phyloP scores from a whole-genome alignment of 768 basidiomycete species.

The Lactarius tabidus region DNA sequence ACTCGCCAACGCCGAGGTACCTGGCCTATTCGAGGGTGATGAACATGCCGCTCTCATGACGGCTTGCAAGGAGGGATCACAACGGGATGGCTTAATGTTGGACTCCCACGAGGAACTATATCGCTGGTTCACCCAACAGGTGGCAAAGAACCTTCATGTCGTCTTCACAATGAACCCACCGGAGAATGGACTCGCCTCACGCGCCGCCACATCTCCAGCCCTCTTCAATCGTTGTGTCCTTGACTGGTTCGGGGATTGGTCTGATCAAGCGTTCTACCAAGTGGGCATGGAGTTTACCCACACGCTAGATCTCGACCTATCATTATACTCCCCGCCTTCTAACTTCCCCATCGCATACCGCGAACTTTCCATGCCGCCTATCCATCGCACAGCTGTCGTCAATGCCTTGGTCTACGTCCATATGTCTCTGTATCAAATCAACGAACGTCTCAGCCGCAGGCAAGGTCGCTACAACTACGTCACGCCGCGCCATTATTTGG shows the following conservation, averaged over 20 bases:
- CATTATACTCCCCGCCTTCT: slow-evolving; percentile 71
- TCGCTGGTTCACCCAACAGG: slow-evolving; percentile 98
- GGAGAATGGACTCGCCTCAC: slow-evolving; percentile 89
- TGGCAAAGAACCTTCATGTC: slow-evolving; percentile 95
- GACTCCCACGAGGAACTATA: slow-evolving; percentile 98
- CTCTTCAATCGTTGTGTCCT: slow-evolving; percentile 98
- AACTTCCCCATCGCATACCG: slow-evolving; percentile 90
- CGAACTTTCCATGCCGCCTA: slow-evolving; percentile 76
- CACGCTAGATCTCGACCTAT: slow-evolving; percentile 85
- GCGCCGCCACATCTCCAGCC: slow-evolving; percentile 96
- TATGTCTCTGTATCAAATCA: slow-evolving; percentile 83
- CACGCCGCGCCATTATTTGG: slow-evolving; percentile 95
- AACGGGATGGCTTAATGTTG: slow-evolving; percentile 95
- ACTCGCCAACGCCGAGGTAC: slow-evolving; percentile 99
- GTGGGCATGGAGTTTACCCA: slow-evolving; percentile 97
- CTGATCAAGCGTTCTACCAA: slow-evolving; percentile 97
- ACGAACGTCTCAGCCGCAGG: slow-evolving; percentile 80
- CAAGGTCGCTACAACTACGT: slow-evolving; percentile 97
- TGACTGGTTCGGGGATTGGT: slow-evolving; percentile 99
- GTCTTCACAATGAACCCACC: slow-evolving; percentile 99
- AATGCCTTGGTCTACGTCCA: slow-evolving; percentile 94
- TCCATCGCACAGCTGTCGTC: slow-evolving; percentile 86
- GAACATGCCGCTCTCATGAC: slow-evolving; percentile 98
- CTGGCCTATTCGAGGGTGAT: slow-evolving; percentile 99
- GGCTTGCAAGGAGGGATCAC: slow-evolving; percentile 99